Evolutionary conservation across 495 filamentous ascomycete genomes (phyloP).

Genomic region (Hyaloscypha bicolor): DNA sequence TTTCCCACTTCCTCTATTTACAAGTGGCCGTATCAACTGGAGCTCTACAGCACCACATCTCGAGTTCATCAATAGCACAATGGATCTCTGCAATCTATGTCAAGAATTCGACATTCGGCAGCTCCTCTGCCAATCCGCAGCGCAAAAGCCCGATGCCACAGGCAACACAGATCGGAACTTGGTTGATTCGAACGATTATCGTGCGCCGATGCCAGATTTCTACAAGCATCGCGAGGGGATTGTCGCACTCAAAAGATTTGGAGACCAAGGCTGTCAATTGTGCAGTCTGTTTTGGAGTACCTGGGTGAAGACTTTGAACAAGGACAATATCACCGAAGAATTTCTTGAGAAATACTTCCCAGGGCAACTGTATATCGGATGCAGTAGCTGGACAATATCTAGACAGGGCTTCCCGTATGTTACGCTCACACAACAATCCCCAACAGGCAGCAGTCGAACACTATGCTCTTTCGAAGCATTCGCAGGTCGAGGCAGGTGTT

Average conservation of each 20-base stretch:
- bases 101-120: constrained; percentile 27
- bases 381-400: constrained; percentile 27
- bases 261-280: constrained; percentile 24
- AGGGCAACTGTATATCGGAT: constrained; percentile 29
- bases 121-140: constrained; percentile 25
- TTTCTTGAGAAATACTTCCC: constrained; percentile 16
- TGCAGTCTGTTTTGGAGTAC: constrained; percentile 31
- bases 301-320: constrained; percentile 24
- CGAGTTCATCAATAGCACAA: background rate
- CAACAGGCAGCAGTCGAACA: constrained; percentile 17
- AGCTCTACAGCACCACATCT: background rate
- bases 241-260: constrained; percentile 23
- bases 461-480: constrained; percentile 32
- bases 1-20: background rate
- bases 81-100: constrained; percentile 26
- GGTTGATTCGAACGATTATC: constrained; percentile 28
- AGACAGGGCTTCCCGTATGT: constrained; percentile 31
- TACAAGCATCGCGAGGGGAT: constrained; percentile 27
- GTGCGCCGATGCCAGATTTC: constrained; percentile 27
- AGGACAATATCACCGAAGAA: constrained; percentile 27
- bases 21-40: background rate
- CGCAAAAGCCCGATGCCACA: constrained; percentile 23
- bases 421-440: constrained; percentile 24
- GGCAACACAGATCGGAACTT: constrained; percentile 18
- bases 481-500: constrained; percentile 26